Evolutionary conservation across 1,284 basidiomycete species (phyloP), one percentile per base, ranked within the genome.

Genomic region (Fomitopsis schrenkii): DNA sequence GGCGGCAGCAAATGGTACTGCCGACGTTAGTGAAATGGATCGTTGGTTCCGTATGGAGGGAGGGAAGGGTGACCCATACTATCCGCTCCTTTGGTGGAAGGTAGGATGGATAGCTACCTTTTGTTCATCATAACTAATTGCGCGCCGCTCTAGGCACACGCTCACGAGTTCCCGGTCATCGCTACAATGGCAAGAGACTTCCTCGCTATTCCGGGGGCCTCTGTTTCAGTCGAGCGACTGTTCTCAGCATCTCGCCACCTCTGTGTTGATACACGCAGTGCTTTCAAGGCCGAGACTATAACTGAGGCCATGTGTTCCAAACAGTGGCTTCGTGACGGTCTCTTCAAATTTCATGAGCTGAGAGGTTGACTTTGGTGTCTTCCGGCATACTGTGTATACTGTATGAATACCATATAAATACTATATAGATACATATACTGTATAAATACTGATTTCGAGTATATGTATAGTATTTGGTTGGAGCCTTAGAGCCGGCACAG

Each of bases 161-260:
- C 56, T 2, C 40, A 48, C 33, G 53, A 53, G 10, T 76, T 73
- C 53, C 70, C 66, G 0, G 66, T 69, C 2, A 57, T 75, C 22
- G 64, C 74, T 4, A 55, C 38, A 1, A 76, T 77, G 67, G 73
- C 74, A 6, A 63, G 68, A 8, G 72, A 75, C 56, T 71, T 67
- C 19, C 67, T 75, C 22, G 71, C 73, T n/a, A 74, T 77, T 58
- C 74, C 73, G 7, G 74, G 67, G 73, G n/a, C n/a, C n/a, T n/a
- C n/a, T n/a, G n/a, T n/a, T n/a, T n/a, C n/a, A n/a, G n/a, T n/a
- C n/a, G n/a, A 76, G 54, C 63, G 70, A 2, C 42, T 65, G 5
- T 76, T 76, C 61, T 76, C 75, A 2, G 71, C 67, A 17, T 72
- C 72, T 1, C 64, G 71, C 3, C 72, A 75, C 53, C 67, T 75